Base-by-base conservation (phyloP, 2,329 filamentous ascomycete genomes). In the Mycosphaerella arachidis region DNA sequence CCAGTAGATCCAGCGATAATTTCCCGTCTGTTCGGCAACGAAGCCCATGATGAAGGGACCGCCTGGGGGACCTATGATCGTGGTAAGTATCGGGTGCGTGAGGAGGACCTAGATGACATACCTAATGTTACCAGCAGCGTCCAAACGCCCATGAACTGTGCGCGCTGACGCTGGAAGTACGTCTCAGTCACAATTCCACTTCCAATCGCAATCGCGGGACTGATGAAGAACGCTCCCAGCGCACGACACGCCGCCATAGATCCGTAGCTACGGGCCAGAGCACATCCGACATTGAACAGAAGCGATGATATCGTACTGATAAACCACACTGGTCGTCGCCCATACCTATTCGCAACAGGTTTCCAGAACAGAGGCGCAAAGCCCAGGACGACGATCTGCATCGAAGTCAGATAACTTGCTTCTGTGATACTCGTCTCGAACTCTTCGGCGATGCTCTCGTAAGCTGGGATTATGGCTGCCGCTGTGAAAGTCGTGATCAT, bases 1-100 rank as follows among this genome's bases (percentile, higher is more conserved):
- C 77, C 79, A 85, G 69, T 82, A 86, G 29, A 85, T 84, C 83
- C 83, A 86, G 16, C 80, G 76, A 57, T 82, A 86, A 51, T 68
- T 58, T 0, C 80, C 79, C 13, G 81, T 78, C 9, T 80, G 76
- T 58, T 81, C 73, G 0, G 79, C 77, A 0, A 85, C 82, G 58
- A 78, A 78, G 3, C 76, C 76, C 66, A 70, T 69, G 58, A 64
- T 70, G 56, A 78, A 74, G 0, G 76, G 76, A 1, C 74, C 75
- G 12, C 72, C 65, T 1, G 79, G 79, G 29, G 79, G 76, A 37
- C 63, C 63, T 66, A 18, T 12, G 18, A 20, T 8, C 1, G 13
- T 13, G 18, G 31, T 56, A 18, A 56, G 51, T 8, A 27, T 30
- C 16, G 33, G 16, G 20, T 52, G 13, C 16, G n/a, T 13, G 31